Percentiles rank a stretch among this genome's conserved stretches.
phyloP scores from a whole-genome alignment of 164 flowering plant genomes.

The Litsea cubeba region DNA sequence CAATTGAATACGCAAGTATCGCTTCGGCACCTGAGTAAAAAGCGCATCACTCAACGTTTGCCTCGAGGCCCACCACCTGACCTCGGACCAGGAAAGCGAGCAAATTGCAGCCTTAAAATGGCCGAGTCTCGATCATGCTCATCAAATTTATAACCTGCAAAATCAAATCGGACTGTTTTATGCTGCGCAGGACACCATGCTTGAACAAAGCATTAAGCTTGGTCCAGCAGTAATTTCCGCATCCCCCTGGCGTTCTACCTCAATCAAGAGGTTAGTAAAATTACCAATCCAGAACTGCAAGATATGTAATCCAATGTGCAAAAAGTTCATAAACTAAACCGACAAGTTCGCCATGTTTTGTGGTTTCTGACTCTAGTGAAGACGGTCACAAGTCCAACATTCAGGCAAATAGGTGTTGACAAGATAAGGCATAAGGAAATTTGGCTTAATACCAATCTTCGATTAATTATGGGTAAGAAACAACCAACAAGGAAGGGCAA shows the following conservation, averaged over 20 bases:
- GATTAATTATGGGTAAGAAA: no score
- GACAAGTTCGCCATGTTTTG: no score
- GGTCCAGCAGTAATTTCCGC: not conserved
- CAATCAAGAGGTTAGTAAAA: not conserved
- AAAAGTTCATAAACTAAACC: no score
- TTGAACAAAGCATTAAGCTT: conserved; percentile 15
- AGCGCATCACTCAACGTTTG: conserved; percentile 48
- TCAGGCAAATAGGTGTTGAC: no score
- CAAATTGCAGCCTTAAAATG: conserved; percentile 77
- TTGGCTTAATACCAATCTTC: no score
- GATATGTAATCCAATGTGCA: no score
- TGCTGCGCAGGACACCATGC: conserved; percentile 29
- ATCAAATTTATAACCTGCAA: conserved; percentile 92
- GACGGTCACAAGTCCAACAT: no score
- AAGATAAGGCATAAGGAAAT: no score
- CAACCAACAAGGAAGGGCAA: no score
- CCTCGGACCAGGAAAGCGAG: conserved; percentile 95
- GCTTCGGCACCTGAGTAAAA: conserved; percentile 44
- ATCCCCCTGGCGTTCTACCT: not conserved
- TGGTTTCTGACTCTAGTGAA: no score
- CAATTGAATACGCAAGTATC: conserved; percentile 18
- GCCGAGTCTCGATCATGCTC: conserved; percentile 81
- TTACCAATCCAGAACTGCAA: no score
- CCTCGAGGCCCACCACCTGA: conserved; percentile 87
- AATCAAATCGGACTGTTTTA: conserved; percentile 52